Evolutionary conservation across 163 green algal species (phyloP).

Genomic region (Prototheca cutis): DNA sequence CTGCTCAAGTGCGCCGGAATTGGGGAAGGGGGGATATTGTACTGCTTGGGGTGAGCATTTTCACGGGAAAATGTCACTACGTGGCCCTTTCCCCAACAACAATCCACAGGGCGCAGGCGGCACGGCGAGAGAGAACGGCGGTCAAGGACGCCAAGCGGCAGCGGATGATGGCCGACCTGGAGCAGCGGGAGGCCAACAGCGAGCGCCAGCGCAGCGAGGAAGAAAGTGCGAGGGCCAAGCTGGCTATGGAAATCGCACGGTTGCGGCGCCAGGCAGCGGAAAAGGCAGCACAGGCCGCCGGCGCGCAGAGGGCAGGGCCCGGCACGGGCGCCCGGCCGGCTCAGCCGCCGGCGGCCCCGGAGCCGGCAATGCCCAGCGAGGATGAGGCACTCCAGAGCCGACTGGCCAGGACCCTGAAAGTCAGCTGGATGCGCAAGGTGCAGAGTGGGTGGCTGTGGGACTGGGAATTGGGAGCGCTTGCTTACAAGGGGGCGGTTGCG

Average conservation of each 20-base stretch:
- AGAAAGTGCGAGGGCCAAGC: slow-evolving; percentile 26
- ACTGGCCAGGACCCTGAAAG: slow-evolving; percentile 50
- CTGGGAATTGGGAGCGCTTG: too few species aligned
- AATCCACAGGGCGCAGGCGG: slow-evolving; percentile 39
- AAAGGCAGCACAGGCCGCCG: slow-evolving; percentile 3
- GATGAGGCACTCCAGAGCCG: slow-evolving; percentile 28
- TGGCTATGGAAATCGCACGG: slow-evolving; percentile 37
- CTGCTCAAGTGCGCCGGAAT: slow-evolving; percentile 39
- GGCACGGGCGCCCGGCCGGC: too few species aligned
- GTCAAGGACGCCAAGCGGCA: slow-evolving; percentile 47
- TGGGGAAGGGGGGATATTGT: too few species aligned
- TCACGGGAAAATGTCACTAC: too few species aligned
- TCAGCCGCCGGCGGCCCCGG: too few species aligned
- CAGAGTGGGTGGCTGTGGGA: neutral
- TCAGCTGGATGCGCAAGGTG: slow-evolving; percentile 17
- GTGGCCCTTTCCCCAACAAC: too few species aligned
- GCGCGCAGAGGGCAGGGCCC: too few species aligned
- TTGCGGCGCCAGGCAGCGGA: slow-evolving; percentile 27
- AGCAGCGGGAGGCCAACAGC: slow-evolving; percentile 36
- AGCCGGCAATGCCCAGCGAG: too few species aligned
- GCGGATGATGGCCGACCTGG: slow-evolving; percentile 54
- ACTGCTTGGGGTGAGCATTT: too few species aligned
- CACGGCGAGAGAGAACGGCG: slow-evolving; percentile 21
- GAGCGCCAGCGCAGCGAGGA: slow-evolving; percentile 36
- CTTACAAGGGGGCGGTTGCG: too few species aligned